Percentiles rank a stretch among this genome's conserved stretches.
Conservation (phyloP, 768 basidiomycete genomes). For the Lentinula sp. region DNA sequence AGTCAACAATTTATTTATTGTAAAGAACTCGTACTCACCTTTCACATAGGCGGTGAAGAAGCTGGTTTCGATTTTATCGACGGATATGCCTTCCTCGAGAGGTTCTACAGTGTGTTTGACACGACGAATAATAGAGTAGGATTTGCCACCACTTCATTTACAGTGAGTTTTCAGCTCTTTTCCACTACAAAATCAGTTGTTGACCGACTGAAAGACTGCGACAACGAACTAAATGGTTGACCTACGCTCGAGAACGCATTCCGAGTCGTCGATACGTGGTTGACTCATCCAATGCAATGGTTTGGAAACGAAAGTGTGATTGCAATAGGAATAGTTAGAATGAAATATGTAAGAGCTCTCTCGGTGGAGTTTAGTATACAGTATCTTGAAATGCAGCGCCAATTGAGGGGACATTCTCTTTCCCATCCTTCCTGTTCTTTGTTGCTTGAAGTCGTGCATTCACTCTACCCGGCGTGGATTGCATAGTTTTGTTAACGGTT, state of each 20-base stretch:
- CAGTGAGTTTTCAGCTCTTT: neutral
- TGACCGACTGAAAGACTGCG: neutral
- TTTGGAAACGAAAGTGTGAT: neutral
- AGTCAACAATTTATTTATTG: conserved; percentile 8
- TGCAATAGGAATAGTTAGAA: neutral
- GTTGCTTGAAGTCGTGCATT: neutral
- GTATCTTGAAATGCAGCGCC: neutral
- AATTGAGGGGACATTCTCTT: neutral
- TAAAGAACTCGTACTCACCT: neutral
- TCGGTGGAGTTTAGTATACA: neutral
- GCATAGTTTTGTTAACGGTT: no score
- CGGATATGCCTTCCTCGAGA: conserved; percentile 48
- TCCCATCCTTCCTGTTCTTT: neutral
- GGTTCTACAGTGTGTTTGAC: conserved; percentile 65
- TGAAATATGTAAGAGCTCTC: neutral
- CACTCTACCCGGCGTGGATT: neutral
- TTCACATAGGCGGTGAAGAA: conserved; percentile 15
- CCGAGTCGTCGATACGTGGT: no score
- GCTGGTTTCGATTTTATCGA: conserved; percentile 51
- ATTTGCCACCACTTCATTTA: conserved; percentile 3
- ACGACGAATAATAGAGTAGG: conserved; percentile 32
- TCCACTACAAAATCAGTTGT: neutral
- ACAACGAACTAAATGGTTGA: neutral
- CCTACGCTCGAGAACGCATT: neutral
- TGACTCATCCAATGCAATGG: no score